These are phyloP conservation scores for Lathyrus sativus DNA, from an alignment of 306 rosid species.

Conservation along the genomic window DNA sequence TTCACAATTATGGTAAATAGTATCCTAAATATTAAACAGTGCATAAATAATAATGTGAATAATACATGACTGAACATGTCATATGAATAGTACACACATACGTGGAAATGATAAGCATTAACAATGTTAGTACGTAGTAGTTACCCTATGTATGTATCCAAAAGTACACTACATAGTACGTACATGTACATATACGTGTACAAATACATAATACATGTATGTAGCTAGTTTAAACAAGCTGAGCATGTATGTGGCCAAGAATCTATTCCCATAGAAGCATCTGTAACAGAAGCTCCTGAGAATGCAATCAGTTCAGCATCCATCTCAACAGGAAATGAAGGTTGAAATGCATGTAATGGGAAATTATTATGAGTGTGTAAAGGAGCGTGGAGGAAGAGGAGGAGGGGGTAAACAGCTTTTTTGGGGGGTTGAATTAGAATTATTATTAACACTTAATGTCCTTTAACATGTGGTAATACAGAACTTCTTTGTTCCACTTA, in stretches of 20 bases:
- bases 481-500: conserved; percentile 52
- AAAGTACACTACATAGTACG: background rate
- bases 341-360: conserved; percentile 26
- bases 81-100: too few relatives aligned
- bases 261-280: conserved; percentile 2
- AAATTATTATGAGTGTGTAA: conserved; percentile 27
- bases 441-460: background rate
- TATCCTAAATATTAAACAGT: too few relatives aligned
- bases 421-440: background rate
- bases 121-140: background rate
- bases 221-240: conserved; percentile 1
- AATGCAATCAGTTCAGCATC: background rate
- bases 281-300: conserved; percentile 8
- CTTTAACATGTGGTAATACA: conserved; percentile 20
- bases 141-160: background rate
- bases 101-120: too few relatives aligned
- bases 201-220: too few relatives aligned
- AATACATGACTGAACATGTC: too few relatives aligned
- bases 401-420: conserved; percentile 1
- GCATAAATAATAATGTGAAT: too few relatives aligned
- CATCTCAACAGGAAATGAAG: conserved; percentile 13
- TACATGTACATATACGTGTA: too few relatives aligned
- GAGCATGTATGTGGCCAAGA: conserved; percentile 6
- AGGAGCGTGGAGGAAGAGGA: conserved; percentile 25
- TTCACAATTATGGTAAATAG: too few relatives aligned